Conservation (phyloP, 2,329 filamentous ascomycete species). For the Ophiostoma quercus region DNA sequence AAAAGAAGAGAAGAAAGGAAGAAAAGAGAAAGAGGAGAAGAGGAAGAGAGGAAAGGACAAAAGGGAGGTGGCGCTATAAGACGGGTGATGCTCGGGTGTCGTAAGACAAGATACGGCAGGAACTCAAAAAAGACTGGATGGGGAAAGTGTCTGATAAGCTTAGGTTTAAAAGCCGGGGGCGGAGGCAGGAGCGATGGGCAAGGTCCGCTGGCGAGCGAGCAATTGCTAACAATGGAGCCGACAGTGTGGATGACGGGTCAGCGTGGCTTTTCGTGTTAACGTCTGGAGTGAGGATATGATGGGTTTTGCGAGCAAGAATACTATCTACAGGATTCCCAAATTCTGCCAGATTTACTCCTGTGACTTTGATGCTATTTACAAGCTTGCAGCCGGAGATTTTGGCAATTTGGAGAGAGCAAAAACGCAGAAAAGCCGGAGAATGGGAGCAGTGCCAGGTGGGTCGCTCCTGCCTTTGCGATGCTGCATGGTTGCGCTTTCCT, state of each 20-base stretch:
- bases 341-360: background rate
- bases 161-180: background rate
- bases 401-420: background rate
- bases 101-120: slow-evolving; percentile 2
- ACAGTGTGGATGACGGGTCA: background rate
- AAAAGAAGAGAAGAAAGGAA: slow-evolving; percentile 6
- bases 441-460: slow-evolving; percentile 12
- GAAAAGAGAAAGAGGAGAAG: background rate
- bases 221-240: slow-evolving; percentile 10
- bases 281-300: background rate
- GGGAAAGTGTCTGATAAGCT: slow-evolving; percentile 8
- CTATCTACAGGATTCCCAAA: background rate
- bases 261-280: background rate
- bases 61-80: slow-evolving; percentile 10
- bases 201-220: background rate
- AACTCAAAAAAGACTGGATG: background rate
- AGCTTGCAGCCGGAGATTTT: background rate
- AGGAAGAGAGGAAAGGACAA: background rate
- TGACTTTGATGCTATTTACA: background rate
- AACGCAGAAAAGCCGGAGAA: background rate
- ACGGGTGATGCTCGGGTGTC: background rate
- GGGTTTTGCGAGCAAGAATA: background rate
- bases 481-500: background rate
- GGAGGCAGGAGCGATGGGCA: background rate
- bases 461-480: slow-evolving; percentile 5